phyloP scores from a whole-genome alignment of 2,329 filamentous ascomycete species.

The Paecilomyces sp. region DNA sequence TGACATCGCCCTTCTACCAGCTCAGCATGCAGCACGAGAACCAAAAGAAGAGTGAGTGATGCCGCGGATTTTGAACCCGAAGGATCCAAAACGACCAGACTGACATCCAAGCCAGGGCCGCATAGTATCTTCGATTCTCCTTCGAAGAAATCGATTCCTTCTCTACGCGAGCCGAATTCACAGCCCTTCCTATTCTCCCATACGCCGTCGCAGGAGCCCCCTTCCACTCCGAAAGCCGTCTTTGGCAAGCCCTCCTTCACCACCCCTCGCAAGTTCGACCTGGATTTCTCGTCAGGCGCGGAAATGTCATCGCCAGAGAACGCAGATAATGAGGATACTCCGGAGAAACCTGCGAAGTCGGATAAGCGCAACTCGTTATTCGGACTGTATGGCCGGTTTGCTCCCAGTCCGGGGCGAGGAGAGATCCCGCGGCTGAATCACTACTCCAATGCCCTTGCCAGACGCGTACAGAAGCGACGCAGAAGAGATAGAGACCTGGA shows the following conservation, averaged over 20 bases:
- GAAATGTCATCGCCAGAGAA: conserved; percentile 41
- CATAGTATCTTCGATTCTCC: conserved; percentile 39
- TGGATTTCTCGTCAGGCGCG: conserved; percentile 42
- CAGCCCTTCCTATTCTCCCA: conserved; percentile 45
- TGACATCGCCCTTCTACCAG: conserved; percentile 41
- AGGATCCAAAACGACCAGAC: conserved; percentile 2
- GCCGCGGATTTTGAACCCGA: background rate
- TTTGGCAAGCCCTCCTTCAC: conserved; percentile 39
- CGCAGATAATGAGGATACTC: conserved; percentile 43
- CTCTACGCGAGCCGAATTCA: conserved; percentile 43
- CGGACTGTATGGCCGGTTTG: conserved; percentile 36
- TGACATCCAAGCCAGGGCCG: conserved; percentile 21
- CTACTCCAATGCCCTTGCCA: conserved; percentile 38
- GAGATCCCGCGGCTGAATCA: conserved; percentile 51
- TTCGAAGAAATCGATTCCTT: conserved; percentile 40
- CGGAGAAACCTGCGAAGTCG: conserved; percentile 29
- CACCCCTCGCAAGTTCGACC: conserved; percentile 42
- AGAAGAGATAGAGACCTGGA: conserved; percentile 42
- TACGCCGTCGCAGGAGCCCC: conserved; percentile 19
- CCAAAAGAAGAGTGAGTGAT: conserved; percentile 36
- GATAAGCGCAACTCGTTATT: conserved; percentile 34
- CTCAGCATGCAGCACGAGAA: conserved; percentile 37
- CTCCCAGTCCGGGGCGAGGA: conserved; percentile 54
- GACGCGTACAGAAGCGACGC: conserved; percentile 43
- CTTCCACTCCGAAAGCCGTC: conserved; percentile 22